Base-by-base conservation (phyloP, 2,329 filamentous ascomycete genomes). In the Sclerotinia glacialis region DNA sequence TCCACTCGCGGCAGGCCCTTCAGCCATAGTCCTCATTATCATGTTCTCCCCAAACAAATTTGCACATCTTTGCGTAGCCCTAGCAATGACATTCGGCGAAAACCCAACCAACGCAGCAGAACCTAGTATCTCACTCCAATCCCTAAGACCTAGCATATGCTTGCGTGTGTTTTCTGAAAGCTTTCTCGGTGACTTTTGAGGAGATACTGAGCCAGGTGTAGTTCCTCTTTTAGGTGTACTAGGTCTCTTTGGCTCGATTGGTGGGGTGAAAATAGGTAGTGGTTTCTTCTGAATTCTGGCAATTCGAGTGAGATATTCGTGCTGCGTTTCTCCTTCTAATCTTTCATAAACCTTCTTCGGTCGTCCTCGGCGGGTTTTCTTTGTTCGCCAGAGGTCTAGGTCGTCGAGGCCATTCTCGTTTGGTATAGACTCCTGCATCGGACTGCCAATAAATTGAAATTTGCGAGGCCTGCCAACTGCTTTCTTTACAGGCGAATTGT, bases 91-190 rank as follows among this genome's bases (percentile, higher is more conserved):
- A 0, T 80, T 77, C 0, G 81, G 77, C 1, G 89, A 80, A 78
- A 93, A 93, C 0, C 90, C 92, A 2, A 85, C 85, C 60, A 96
- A 79, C 0, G 91, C 84, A 3, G 94, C 94, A 0, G 92, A 83
- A 0, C 91, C 91, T 37, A 97, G 79, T 1, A 97, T 85, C 71
- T 96, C 91, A 71, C 87, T 90, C 94, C 94, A 98, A 78, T 96
- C 90, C 28, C 90, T 69, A 23, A 73, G 66, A 3, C 67, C 68
- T 37, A 75, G 55, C 37, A 47, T 72, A 42, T 66, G 70, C n/a
- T 68, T 63, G 23, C 46, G 55, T 40, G 23, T 14, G 21, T 52
- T 40, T 2, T 34, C 46, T 31, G 55, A 65, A 47, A 60, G 53
- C 18, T 69, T 66, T 54, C 37, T 67, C 3, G 52, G 61, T 31